Conservation (phyloP, 768 basidiomycete genomes). For the Pisolithus marmoratus region DNA sequence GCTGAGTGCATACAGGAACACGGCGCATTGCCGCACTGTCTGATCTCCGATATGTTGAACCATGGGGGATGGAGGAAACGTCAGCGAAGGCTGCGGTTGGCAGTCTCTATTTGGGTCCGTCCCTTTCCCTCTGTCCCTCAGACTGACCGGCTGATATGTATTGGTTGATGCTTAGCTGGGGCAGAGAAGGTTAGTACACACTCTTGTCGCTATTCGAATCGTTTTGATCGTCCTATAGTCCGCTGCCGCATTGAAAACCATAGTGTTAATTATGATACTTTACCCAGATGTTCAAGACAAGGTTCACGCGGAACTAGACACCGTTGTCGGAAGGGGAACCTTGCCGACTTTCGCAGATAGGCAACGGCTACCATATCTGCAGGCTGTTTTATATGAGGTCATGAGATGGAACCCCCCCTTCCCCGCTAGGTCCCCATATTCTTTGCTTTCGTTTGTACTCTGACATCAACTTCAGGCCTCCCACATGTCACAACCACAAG, state of each 20-base stretch:
- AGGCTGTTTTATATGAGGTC: conserved; percentile 19
- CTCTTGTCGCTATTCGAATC: neutral
- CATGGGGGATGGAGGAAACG: neutral
- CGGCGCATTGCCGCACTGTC: neutral
- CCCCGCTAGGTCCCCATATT: conserved; percentile 4
- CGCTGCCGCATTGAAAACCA: conserved; percentile 6
- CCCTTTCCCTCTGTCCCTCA: neutral
- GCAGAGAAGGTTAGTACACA: neutral
- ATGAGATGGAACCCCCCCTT: conserved; percentile 16
- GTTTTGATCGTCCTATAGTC: conserved; percentile 5
- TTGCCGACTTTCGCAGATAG: conserved; percentile 22
- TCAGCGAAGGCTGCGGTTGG: neutral
- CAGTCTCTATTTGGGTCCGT: neutral
- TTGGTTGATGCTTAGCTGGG: neutral
- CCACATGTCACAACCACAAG: conserved; percentile 2
- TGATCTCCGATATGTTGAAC: neutral
- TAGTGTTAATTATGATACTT: conserved; percentile 22
- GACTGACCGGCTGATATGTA: neutral
- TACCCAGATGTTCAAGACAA: conserved; percentile 21
- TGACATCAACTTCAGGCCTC: neutral
- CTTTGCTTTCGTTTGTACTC: neutral
- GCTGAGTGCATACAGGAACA: neutral
- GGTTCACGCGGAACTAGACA: conserved; percentile 23
- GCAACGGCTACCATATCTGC: conserved; percentile 19
- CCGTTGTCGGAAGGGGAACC: conserved; percentile 13